phyloP scores from a whole-genome alignment of 2,329 filamentous ascomycete genomes.

The Aaosphaeria arxii region DNA sequence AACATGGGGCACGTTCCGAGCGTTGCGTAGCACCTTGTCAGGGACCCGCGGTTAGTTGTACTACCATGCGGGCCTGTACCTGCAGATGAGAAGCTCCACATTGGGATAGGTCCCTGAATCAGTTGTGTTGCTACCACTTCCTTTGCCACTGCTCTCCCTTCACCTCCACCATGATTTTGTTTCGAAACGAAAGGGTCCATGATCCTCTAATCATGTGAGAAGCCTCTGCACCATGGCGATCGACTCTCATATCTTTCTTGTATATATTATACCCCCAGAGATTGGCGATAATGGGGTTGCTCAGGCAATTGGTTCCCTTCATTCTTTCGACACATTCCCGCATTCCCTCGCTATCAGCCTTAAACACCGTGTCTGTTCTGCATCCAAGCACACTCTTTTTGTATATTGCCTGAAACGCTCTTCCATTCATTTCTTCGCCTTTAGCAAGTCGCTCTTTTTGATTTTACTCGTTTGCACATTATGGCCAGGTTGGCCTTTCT shows the following conservation, averaged over 20 bases:
- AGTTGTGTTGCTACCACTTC: too few relatives aligned
- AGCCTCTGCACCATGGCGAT: too few relatives aligned
- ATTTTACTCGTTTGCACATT: conserved; percentile 2
- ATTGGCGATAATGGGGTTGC: background rate
- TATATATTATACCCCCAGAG: conserved; percentile 19
- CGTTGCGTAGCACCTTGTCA: conserved; percentile 9
- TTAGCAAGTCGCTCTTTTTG: conserved; percentile 8
- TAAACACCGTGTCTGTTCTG: conserved; percentile 11
- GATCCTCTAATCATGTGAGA: too few relatives aligned
- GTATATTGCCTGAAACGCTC: conserved; percentile 11
- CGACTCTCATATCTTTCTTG: background rate
- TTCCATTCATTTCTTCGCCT: conserved; percentile 1
- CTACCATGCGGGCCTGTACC: conserved; percentile 14
- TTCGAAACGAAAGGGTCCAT: too few relatives aligned
- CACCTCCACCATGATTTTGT: too few relatives aligned
- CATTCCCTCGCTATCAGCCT: conserved; percentile 22
- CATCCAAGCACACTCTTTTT: conserved; percentile 10
- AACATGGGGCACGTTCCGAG: conserved; percentile 6
- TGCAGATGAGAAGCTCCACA: conserved; percentile 13
- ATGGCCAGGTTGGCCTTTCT: conserved; percentile 27
- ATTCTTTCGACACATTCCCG: conserved; percentile 20
- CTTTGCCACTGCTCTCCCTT: too few relatives aligned
- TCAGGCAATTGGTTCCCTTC: background rate
- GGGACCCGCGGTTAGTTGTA: conserved; percentile 12
- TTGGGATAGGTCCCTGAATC: too few relatives aligned